Percentiles rank a stretch among this genome's conserved stretches.
phyloP scores from a whole-genome alignment of 1,284 basidiomycete species.

The Vanrija sp. region DNA sequence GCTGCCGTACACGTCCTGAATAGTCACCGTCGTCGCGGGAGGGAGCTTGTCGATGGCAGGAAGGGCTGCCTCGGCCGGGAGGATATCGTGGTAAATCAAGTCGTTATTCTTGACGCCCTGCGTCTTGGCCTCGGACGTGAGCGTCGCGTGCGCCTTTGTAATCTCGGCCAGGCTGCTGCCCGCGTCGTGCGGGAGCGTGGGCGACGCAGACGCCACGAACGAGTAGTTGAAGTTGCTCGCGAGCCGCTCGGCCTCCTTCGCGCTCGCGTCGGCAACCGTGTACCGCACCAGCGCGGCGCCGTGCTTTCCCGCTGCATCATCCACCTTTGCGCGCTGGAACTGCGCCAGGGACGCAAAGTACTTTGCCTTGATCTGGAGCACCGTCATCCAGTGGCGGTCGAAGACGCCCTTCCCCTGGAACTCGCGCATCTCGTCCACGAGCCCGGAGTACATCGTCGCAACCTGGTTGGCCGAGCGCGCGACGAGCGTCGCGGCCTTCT shows the following conservation, averaged over 20 bases:
- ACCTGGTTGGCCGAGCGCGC: constrained; percentile 82
- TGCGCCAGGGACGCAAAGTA: constrained; percentile 82
- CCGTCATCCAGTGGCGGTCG: constrained; percentile 82
- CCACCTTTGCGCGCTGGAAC: constrained; percentile 78
- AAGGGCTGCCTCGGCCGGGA: constrained; percentile 75
- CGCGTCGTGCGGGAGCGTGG: constrained; percentile 85
- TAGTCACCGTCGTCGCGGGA: constrained; percentile 76
- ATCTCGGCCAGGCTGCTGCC: constrained; percentile 73
- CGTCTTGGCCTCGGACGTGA: constrained; percentile 70
- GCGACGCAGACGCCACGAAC: constrained; percentile 66
- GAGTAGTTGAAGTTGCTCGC: constrained; percentile 68
- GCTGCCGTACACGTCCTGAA: constrained; percentile 88
- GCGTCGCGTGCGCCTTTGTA: constrained; percentile 73
- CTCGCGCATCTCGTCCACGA: constrained; percentile 88
- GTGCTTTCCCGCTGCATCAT: constrained; percentile 71
- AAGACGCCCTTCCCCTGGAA: constrained; percentile 93
- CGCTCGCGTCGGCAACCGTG: constrained; percentile 69
- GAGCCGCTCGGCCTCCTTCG: constrained; percentile 76
- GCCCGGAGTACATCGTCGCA: constrained; percentile 69
- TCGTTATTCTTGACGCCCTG: constrained; percentile 89
- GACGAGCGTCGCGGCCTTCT: constrained; percentile 74
- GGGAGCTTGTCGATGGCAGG: constrained; percentile 73
- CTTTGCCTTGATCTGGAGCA: constrained; percentile 76
- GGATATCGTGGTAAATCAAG: constrained; percentile 93
- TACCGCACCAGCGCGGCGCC: constrained; percentile 82